These are phyloP conservation scores for Zymoseptoria pseudotritici DNA, from an alignment of 2,329 filamentous ascomycete genomes.

Conservation along the genomic window DNA sequence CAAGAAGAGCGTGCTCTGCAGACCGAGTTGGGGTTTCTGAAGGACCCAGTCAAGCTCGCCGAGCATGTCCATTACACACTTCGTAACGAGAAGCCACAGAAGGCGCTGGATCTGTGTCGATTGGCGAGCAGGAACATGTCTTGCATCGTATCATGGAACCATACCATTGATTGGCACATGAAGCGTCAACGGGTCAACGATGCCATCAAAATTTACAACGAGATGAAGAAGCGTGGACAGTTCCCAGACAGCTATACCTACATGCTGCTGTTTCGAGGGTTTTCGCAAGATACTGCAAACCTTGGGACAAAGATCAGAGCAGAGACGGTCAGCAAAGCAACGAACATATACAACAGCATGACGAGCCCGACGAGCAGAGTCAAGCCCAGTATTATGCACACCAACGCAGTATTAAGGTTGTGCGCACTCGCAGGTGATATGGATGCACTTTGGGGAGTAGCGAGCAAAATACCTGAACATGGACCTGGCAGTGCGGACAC, in stretches of 20 bases:
- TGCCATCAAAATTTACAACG: conserved; percentile 81
- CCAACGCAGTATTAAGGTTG: conserved; percentile 79
- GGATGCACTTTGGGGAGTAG: conserved; percentile 72
- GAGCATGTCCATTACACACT: conserved; percentile 59
- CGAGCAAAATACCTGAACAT: conserved; percentile 59
- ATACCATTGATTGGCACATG: conserved; percentile 67
- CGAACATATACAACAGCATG: conserved; percentile 72
- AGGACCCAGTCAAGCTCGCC: conserved; percentile 67
- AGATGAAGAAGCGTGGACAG: conserved; percentile 95
- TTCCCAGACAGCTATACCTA: conserved; percentile 76
- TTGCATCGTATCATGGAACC: conserved; percentile 79
- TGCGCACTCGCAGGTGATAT: conserved; percentile 69
- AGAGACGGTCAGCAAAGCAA: conserved; percentile 56
- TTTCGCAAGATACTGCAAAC: conserved; percentile 28
- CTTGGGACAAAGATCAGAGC: conserved; percentile 45
- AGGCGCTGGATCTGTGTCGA: conserved; percentile 62
- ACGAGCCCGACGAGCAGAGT: conserved; percentile 54
- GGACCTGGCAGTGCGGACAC: conserved; percentile 58
- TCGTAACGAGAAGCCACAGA: conserved; percentile 50
- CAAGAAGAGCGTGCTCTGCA: conserved; percentile 29
- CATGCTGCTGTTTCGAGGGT: conserved; percentile 72
- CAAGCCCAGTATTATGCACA: conserved; percentile 69
- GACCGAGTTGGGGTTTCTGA: conserved; percentile 55
- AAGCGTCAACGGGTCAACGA: conserved; percentile 50
- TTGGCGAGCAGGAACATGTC: conserved; percentile 58